Conservation (phyloP, 345 rosid species). For the Kernera saxatilis region DNA sequence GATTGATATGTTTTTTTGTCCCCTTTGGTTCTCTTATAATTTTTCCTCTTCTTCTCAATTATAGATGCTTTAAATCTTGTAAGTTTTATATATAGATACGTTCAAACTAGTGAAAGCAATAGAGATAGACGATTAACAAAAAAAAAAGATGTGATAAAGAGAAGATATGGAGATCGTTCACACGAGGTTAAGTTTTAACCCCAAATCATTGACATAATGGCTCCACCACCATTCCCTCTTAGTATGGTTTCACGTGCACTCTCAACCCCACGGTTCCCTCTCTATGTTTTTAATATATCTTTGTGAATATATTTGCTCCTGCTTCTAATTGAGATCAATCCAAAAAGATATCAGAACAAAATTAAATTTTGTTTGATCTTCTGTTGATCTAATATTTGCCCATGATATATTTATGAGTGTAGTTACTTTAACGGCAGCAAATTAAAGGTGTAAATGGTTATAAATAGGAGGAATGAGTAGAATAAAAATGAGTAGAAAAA, state of each 20-base stretch:
- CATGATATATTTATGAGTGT: neutral
- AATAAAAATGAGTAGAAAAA: no score
- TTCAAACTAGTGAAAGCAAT: neutral
- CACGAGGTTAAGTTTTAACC: conserved; percentile 30
- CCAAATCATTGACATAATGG: conserved; percentile 23
- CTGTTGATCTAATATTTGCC: neutral
- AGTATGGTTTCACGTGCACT: conserved; percentile 15
- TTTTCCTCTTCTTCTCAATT: neutral
- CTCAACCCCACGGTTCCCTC: conserved; percentile 3
- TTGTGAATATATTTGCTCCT: neutral
- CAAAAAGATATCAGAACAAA: neutral
- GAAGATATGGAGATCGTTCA: conserved; percentile 30
- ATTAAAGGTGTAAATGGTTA: no score
- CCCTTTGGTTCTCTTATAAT: conserved; percentile 1
- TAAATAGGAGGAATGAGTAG: no score
- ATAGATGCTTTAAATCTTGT: neutral
- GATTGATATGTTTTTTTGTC: conserved; percentile 19
- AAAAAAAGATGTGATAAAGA: conserved; percentile 4
- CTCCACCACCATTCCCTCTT: conserved; percentile 22
- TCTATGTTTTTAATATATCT: neutral
- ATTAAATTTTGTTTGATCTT: neutral
- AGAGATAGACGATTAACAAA: neutral
- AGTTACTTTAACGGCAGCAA: neutral
- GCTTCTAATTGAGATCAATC: neutral
- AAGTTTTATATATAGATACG: neutral